Evolutionary conservation across 805 yeast genomes (phyloP).

Genomic region (baker's yeast (Saccharomyces cerevisiae)): DNA sequence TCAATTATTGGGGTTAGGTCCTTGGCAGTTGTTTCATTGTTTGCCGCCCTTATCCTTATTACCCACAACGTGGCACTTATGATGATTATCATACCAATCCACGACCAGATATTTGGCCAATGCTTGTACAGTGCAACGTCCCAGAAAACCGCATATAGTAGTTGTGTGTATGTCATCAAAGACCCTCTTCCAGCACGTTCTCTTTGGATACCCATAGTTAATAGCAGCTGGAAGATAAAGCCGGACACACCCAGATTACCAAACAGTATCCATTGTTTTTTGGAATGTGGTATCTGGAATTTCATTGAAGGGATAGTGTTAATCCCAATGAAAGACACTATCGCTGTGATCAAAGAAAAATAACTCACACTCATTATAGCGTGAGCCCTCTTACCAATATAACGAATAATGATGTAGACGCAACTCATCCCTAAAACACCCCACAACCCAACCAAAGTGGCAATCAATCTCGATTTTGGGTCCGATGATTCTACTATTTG

Average conservation of each 20-base stretch:
- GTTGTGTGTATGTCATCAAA: slow-evolving; percentile 64
- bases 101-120: slow-evolving; percentile 60
- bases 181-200: slow-evolving; percentile 73
- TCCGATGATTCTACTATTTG: slow-evolving; percentile 40
- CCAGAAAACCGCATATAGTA: slow-evolving; percentile 71
- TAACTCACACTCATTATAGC: slow-evolving; percentile 73
- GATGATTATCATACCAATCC: slow-evolving; percentile 62
- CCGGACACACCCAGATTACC: slow-evolving; percentile 64
- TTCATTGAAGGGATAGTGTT: slow-evolving; percentile 48
- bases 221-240: slow-evolving; percentile 67
- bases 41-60: slow-evolving; percentile 40
- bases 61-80: slow-evolving; percentile 56
- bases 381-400: slow-evolving; percentile 71
- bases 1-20: neutral
- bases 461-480: slow-evolving; percentile 49
- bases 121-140: slow-evolving; percentile 67
- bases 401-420: slow-evolving; percentile 63
- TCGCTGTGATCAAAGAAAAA: slow-evolving; percentile 54
- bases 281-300: slow-evolving; percentile 53
- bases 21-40: slow-evolving; percentile 6
- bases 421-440: slow-evolving; percentile 65
- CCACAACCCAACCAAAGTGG: slow-evolving; percentile 51
- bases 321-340: slow-evolving; percentile 48
- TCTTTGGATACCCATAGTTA: slow-evolving; percentile 77
- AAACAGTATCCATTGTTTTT: slow-evolving; percentile 59